Conservation (phyloP, 805 yeast species). For the Lachancea sp. region DNA sequence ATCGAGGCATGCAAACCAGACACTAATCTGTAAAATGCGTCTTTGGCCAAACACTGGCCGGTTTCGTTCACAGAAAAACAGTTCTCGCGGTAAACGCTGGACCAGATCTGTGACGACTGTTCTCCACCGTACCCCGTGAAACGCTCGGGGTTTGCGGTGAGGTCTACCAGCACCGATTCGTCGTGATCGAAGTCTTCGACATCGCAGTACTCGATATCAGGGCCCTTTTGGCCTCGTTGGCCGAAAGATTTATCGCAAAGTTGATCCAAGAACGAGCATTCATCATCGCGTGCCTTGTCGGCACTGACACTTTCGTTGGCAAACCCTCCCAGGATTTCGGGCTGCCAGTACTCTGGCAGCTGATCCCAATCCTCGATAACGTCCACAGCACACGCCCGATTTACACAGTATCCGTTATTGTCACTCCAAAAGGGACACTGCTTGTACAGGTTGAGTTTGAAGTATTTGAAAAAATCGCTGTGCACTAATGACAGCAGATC, state of each 20-base stretch:
- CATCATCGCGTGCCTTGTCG: conserved; percentile 29
- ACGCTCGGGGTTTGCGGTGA: conserved; percentile 86
- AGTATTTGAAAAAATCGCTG: conserved; percentile 81
- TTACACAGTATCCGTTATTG: conserved; percentile 73
- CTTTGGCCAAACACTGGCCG: conserved; percentile 74
- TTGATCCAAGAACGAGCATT: conserved; percentile 34
- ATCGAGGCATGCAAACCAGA: conserved; percentile 95
- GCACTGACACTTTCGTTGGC: conserved; percentile 26
- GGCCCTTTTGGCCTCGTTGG: conserved; percentile 13
- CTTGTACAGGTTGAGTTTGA: conserved; percentile 74
- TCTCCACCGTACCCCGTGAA: conserved; percentile 95
- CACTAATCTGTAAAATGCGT: conserved; percentile 76
- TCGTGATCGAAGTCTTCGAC: conserved; percentile 52
- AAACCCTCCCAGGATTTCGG: conserved; percentile 50
- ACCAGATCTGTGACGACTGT: conserved; percentile 90
- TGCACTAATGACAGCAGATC: conserved; percentile 50
- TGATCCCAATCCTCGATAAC: conserved; percentile 67
- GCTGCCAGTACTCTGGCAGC: conserved; percentile 66
- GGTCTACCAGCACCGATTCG: conserved; percentile 76
- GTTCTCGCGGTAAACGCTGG: conserved; percentile 84
- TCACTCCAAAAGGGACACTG: conserved; percentile 85
- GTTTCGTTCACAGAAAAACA: conserved; percentile 57
- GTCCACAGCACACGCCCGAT: conserved; percentile 85
- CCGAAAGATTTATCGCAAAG: conserved; percentile 28
- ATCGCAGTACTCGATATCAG: conserved; percentile 63